Evolutionary conservation across 1,139 yeast species (phyloP), one percentile per base, ranked within the genome.

Genomic region (Kurtzmaniella natalensis): DNA sequence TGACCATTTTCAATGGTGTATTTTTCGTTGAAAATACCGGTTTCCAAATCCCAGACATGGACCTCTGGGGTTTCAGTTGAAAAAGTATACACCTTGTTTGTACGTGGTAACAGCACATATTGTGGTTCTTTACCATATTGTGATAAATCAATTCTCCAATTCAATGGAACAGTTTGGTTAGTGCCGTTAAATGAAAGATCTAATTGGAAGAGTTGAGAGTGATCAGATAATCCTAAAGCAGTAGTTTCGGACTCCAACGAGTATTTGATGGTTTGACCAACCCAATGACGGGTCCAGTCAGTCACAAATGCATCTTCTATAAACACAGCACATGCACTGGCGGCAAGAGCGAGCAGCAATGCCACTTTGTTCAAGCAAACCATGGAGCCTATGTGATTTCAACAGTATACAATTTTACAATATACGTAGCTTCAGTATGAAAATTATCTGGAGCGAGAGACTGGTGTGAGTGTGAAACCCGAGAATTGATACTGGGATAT

Each of bases 221-320:
- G 30, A 16, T 40, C 38, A n/a, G 64, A 53, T 8, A 53, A 43
- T 2, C 59, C 71, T 24, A 64, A 39, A 25, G 61, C 39, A 11
- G 48, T 40, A 14, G 45, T 46, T 23, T 42, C 43, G 28, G 45
- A 46, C 21, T 50, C 25, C n/a, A 53, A 36, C 7, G 45, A 44
- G 25, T 41, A 41, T 11, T 36, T 33, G 16, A 31, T 33, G 25
- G 53, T 34, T 3, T 40, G 39, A 14, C 53, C 50, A 27, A 48
- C 39, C 31, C 44, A 44, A 34, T 57, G 53, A 23, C 48, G 50
- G 32, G 60, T 42, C 47, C 59, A 55, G 41, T 67, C 70, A 40
- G 53, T 56, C 13, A 53, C 53, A 44, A 65, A 64, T 5, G 72
- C 72, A 37, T 62, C 63, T 26, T 64, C 67, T 8, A 61, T 36